A percentile compares a stretch with the other conserved stretches of the same genome.
Conservation (phyloP, 2,329 filamentous ascomycete genomes). For the Fusarium coicis region DNA sequence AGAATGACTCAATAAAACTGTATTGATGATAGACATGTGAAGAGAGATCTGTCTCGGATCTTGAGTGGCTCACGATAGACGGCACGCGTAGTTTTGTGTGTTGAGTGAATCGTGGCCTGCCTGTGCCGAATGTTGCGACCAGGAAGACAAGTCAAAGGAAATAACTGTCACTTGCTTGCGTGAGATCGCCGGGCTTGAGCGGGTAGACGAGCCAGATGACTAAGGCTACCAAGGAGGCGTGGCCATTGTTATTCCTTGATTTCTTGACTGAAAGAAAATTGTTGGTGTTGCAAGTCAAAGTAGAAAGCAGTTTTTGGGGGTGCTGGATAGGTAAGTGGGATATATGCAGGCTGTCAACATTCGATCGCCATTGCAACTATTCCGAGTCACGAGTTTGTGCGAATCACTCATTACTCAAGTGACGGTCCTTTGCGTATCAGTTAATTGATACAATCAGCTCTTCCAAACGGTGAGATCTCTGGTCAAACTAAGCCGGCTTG, state of each 20-base stretch:
- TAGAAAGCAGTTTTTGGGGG: neutral
- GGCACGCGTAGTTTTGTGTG: neutral
- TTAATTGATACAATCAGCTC: too few relatives aligned
- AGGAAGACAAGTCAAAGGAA: neutral
- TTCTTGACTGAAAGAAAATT: too few relatives aligned
- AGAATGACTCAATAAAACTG: neutral
- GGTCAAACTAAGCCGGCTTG: neutral
- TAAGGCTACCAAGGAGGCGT: neutral
- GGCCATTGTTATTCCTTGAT: too few relatives aligned
- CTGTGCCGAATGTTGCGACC: neutral
- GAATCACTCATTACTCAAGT: too few relatives aligned
- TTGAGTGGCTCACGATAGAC: too few relatives aligned
- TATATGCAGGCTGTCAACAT: too few relatives aligned
- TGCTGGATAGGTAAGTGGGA: too few relatives aligned
- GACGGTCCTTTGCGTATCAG: too few relatives aligned
- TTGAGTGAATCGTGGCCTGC: neutral
- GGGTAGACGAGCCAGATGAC: fast-evolving
- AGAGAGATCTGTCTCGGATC: neutral
- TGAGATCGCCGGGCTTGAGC: neutral
- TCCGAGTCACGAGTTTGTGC: too few relatives aligned
- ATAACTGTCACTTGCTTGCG: neutral
- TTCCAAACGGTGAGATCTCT: too few relatives aligned
- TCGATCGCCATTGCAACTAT: neutral
- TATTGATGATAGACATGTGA: neutral
- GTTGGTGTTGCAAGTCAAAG: neutral